Base-by-base conservation (phyloP, 257 asterid genomes). In the Jacaranda mimosifolia region DNA sequence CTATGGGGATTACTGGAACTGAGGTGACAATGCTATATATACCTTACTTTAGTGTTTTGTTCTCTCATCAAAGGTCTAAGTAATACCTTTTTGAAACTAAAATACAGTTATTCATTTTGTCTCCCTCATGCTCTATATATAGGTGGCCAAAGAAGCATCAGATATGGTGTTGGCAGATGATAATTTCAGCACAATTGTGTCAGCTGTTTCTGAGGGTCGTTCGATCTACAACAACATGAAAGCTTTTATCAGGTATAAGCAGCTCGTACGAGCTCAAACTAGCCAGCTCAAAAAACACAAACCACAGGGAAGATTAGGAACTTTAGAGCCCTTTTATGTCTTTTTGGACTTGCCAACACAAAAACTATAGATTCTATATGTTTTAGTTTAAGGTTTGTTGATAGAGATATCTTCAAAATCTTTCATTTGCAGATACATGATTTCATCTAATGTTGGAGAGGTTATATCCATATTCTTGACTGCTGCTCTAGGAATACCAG, bases 161-260 rank as follows among this genome's bases (percentile, higher is more conserved):
- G 98, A 92, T 83, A 94, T 92, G 97, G 90, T 94, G 78, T 86
- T 94, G 79, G 98, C 98, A 0, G 97, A 94, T 79, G 97, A 94
- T 72, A 94, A 94, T 83, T 94, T 94, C 89, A 91, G 96, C 84
- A 92, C 97, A 39, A 92, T 92, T 32, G 98, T 94, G 40, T 84
- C 90, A 8, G 97, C 97, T 70, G 86, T 94, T 82, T 88, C 90
- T 19, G 97, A 94, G 85, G 97, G 98, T 3, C 93, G 97, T 68
- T 87, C 98, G 2, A 94, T 94, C 74, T 94, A 94, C 84, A 89
- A 92, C 48, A 94, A 94, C 86, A 94, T 94, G 98, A 94, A 92
- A 80, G 96, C 98, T 68, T 94, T 94, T 68, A 94, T 94, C 84
- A 91, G 98, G 98, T 90, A 60, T 13, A 42, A 26, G 32, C 1